Evolutionary conservation across 345 rosid genomes (phyloP).

Genomic region (Odontarrhena argentea): DNA sequence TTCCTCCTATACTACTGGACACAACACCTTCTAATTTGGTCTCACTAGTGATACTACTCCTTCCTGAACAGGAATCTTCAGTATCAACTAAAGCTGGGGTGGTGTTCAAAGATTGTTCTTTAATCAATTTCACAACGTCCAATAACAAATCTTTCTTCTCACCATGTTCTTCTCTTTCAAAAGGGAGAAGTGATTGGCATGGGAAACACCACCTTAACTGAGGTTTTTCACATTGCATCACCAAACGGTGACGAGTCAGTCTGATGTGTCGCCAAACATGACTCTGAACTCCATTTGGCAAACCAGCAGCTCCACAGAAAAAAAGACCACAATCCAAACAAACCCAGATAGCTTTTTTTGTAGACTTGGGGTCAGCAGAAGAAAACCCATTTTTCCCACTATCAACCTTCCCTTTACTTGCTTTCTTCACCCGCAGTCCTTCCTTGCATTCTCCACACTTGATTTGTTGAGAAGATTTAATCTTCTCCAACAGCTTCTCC

Average conservation of each 20-base stretch:
- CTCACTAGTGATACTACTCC: slow-evolving; percentile 58
- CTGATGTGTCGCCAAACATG: slow-evolving; percentile 77
- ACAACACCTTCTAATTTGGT: slow-evolving; percentile 42
- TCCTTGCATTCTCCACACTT: slow-evolving; percentile 81
- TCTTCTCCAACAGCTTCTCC: slow-evolving; percentile 58
- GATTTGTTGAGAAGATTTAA: slow-evolving; percentile 51
- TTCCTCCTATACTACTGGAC: slow-evolving; percentile 46
- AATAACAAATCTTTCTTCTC: slow-evolving; percentile 56
- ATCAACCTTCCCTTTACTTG: slow-evolving; percentile 64
- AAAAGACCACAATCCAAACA: slow-evolving; percentile 92
- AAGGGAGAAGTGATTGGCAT: slow-evolving; percentile 64
- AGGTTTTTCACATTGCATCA: slow-evolving; percentile 80
- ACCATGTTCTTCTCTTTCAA: slow-evolving; percentile 68
- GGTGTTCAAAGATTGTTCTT: slow-evolving; percentile 47
- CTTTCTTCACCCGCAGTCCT: slow-evolving; percentile 60
- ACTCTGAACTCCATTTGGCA: slow-evolving; percentile 74
- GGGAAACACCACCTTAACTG: slow-evolving; percentile 86
- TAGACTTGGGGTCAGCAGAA: slow-evolving; percentile 54
- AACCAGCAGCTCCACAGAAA: slow-evolving; percentile 88
- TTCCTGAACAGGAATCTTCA: slow-evolving; percentile 64
- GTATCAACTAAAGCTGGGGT: slow-evolving; percentile 44
- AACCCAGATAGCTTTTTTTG: slow-evolving; percentile 77
- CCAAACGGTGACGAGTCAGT: slow-evolving; percentile 66
- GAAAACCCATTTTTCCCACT: slow-evolving; percentile 60
- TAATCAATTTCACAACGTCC: slow-evolving; percentile 65